Percentiles rank a stretch among this genome's conserved stretches.
Conservation (phyloP, 257 asterid species). For the Solanum boliviense region DNA sequence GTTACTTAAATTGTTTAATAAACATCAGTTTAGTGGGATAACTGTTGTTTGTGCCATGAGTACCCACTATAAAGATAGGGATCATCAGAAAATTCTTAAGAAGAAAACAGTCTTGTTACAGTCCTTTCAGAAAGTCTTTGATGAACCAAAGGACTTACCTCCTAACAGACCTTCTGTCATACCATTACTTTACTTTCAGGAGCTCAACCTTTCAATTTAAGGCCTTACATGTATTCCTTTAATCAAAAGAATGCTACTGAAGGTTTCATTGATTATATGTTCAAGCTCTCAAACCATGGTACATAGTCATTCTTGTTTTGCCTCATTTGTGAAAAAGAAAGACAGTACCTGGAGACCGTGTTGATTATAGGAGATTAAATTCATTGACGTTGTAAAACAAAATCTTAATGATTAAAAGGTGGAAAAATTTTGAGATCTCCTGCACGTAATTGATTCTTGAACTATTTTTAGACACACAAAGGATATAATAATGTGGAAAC, state of each 20-base stretch:
- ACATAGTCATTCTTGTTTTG: background rate
- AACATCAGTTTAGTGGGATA: background rate
- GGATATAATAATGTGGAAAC: too few relatives aligned
- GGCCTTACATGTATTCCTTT: background rate
- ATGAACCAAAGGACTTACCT: too few relatives aligned
- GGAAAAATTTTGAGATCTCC: too few relatives aligned
- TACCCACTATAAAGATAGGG: too few relatives aligned
- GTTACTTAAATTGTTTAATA: background rate
- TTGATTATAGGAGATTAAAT: background rate
- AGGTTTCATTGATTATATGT: background rate
- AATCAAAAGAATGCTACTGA: background rate
- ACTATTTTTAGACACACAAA: too few relatives aligned
- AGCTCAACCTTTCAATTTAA: background rate
- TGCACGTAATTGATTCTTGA: too few relatives aligned
- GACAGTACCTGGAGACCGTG: background rate
- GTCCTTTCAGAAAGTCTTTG: background rate
- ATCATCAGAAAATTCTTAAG: background rate
- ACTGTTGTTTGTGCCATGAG: background rate
- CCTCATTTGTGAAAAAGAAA: background rate
- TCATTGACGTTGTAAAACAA: background rate
- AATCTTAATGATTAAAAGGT: too few relatives aligned
- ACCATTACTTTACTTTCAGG: background rate
- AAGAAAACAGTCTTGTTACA: background rate
- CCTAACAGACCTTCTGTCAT: background rate
- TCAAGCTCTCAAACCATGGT: background rate